These are phyloP conservation scores for Syzygium grande DNA, from an alignment of 345 rosid genomes.

Conservation along the genomic window DNA sequence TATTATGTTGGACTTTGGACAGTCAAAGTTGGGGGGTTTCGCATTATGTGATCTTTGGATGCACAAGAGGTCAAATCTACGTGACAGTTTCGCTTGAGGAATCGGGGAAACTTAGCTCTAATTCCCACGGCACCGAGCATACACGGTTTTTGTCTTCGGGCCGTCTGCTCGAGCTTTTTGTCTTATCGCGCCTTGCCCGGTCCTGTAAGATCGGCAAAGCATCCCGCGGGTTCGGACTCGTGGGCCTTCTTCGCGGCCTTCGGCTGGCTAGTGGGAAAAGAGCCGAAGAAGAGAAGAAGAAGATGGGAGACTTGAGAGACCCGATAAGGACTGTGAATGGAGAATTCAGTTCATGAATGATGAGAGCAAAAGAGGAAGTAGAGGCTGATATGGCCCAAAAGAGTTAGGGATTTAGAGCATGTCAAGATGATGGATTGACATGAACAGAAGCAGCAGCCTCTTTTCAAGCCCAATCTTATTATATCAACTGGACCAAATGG, in stretches of 20 bases:
- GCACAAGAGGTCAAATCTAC: neutral
- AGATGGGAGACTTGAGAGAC: neutral
- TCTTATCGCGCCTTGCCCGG: neutral
- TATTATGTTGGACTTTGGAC: neutral
- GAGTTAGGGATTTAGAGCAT: neutral
- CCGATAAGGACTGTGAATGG: neutral
- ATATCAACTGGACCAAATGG: neutral
- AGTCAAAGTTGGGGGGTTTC: neutral
- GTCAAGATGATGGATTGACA: neutral
- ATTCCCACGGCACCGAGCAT: neutral
- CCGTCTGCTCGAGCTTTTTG: neutral
- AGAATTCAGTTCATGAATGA: neutral
- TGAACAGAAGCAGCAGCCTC: neutral
- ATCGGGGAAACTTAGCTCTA: neutral
- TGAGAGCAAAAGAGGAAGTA: fast-evolving
- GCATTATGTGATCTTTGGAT: neutral
- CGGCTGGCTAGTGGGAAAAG: neutral
- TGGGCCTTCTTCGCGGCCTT: neutral
- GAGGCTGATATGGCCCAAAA: neutral
- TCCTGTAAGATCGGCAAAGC: neutral
- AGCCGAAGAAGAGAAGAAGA: neutral
- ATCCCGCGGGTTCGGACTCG: neutral
- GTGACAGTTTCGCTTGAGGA: neutral
- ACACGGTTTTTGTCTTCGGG: neutral
- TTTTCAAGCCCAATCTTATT: neutral